phyloP scores from a whole-genome alignment of 2,329 filamentous ascomycete genomes.

The Penicillium fuscoglaucum region DNA sequence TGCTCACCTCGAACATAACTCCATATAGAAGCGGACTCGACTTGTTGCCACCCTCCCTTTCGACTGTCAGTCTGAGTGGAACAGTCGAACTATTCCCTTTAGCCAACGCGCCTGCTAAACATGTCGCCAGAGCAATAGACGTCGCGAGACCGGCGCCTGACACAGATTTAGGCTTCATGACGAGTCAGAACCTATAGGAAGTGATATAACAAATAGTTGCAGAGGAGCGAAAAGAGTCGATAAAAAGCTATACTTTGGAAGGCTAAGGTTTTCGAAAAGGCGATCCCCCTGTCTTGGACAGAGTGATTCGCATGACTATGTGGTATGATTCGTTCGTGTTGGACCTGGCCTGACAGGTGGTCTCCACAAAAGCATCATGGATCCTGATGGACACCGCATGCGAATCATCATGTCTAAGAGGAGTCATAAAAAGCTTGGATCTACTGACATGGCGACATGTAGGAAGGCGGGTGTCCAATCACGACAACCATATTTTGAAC shows the following conservation, averaged over 20 bases:
- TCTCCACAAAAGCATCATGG: conserved; percentile 13
- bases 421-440: not conserved
- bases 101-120: not conserved
- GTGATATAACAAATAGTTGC: not conserved
- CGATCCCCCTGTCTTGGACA: not conserved
- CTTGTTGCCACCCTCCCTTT: conserved; percentile 30
- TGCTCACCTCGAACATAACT: conserved; percentile 39
- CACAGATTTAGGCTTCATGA: conserved; percentile 6
- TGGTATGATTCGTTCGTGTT: conserved; percentile 2
- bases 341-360: not conserved
- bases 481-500: not conserved
- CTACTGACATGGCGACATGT: not conserved
- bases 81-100: not conserved
- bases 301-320: not conserved
- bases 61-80: conserved; percentile 31
- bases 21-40: conserved; percentile 39
- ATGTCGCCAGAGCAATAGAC: conserved; percentile 2
- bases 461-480: not conserved
- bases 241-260: not conserved
- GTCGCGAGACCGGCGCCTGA: conserved; percentile 1
- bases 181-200: not conserved
- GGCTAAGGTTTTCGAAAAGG: not conserved
- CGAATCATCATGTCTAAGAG: not conserved
- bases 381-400: not conserved
- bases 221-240: not conserved